Conservation (phyloP, 208 protist species). For the Leishmania arabica region DNA sequence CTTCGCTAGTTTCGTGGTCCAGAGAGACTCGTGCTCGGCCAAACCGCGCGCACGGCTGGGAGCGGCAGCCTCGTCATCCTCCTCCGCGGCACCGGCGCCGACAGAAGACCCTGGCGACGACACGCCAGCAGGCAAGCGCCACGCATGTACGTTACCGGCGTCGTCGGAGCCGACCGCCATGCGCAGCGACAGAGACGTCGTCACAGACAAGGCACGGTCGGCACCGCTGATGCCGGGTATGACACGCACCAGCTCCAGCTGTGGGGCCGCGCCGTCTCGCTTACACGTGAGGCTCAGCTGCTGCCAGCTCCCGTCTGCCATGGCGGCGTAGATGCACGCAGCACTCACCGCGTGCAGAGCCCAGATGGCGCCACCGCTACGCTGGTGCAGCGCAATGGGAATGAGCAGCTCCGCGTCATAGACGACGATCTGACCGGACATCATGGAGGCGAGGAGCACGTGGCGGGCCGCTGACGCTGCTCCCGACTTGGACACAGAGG, state of each 20-base stretch:
- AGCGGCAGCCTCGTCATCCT: not conserved
- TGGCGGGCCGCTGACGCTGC: not conserved
- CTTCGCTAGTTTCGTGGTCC: constrained; percentile 73
- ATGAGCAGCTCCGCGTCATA: constrained; percentile 72
- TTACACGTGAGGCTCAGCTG: constrained; percentile 41
- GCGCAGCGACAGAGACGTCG: constrained; percentile 19
- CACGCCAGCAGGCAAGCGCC: constrained; percentile 35
- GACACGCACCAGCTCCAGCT: constrained; percentile 66
- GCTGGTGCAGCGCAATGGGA: constrained; percentile 75
- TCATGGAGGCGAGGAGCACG: constrained; percentile 67
- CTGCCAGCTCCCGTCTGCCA: constrained; percentile 51
- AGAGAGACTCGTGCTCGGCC: constrained; percentile 65
- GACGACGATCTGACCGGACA: constrained; percentile 85
- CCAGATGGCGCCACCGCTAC: constrained; percentile 84
- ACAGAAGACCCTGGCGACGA: not conserved
- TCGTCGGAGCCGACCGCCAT: constrained; percentile 82
- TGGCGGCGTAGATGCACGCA: constrained; percentile 43
- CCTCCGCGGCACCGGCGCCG: not conserved
- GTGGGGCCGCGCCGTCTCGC: constrained; percentile 16
- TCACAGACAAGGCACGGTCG: constrained; percentile 81
- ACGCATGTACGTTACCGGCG: constrained; percentile 77
- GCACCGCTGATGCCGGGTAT: constrained; percentile 73
- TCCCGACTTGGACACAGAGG: not conserved
- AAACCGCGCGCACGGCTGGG: constrained; percentile 29
- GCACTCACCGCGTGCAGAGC: constrained; percentile 50